Evolutionary conservation across 371 early-diverging fungal genomes (phyloP).

Genomic region (Phascolomyces articulosus): DNA sequence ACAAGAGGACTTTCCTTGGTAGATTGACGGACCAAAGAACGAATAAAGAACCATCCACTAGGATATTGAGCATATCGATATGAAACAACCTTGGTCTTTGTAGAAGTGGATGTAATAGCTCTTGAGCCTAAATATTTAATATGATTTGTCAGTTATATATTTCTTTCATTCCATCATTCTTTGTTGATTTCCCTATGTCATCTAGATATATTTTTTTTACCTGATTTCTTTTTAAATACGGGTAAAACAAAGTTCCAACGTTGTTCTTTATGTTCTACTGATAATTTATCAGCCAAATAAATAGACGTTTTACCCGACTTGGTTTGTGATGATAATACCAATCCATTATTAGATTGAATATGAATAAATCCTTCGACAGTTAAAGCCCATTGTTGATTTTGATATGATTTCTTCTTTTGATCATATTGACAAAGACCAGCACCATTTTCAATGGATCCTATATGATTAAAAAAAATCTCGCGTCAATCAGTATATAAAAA

Average conservation of each 20-base stretch:
- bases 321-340: conserved; percentile 37
- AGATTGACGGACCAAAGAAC: conserved; percentile 26
- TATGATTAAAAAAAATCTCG: neutral
- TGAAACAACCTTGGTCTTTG: conserved; percentile 27
- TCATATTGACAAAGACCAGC: conserved; percentile 46
- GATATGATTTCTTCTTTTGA: conserved; percentile 31
- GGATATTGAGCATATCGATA: conserved; percentile 48
- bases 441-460: conserved; percentile 34
- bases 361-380: conserved; percentile 40
- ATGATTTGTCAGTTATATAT: too few relatives aligned
- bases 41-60: conserved; percentile 48
- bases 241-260: conserved; percentile 55
- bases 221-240: conserved; percentile 48
- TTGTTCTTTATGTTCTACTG: conserved; percentile 41
- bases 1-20: conserved; percentile 45
- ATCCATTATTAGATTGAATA: conserved; percentile 19
- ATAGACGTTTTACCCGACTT: conserved; percentile 25
- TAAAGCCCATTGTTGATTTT: conserved; percentile 47
- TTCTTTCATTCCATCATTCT: too few relatives aligned
- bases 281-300: conserved; percentile 26
- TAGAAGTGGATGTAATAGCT: conserved; percentile 20
- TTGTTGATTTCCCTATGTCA: neutral
- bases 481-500: too few relatives aligned
- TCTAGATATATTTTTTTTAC: conserved; percentile 12
- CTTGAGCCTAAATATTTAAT: neutral